Percentiles rank a stretch among this genome's conserved stretches.
These are phyloP conservation scores for Moricandia arvensis DNA, from an alignment of 345 rosid species.

Conservation along the genomic window DNA sequence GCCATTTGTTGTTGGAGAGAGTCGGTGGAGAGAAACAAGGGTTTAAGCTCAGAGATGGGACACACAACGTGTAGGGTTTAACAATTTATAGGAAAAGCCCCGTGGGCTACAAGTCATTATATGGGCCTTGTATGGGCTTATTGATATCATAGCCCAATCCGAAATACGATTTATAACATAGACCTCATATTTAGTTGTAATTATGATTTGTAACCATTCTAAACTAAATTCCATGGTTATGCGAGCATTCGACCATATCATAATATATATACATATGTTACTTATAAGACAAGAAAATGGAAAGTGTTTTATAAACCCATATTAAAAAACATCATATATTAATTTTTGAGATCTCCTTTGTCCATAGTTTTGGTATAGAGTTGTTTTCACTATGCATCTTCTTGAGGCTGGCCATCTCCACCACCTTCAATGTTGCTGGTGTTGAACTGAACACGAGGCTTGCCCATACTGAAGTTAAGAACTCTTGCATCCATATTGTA, in stretches of 20 bases:
- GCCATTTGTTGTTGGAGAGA: conserved; percentile 42
- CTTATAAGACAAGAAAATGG: neutral
- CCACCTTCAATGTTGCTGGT: conserved; percentile 38
- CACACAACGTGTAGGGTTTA: conserved; percentile 39
- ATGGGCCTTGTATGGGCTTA: conserved; percentile 25
- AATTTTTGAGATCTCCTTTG: neutral
- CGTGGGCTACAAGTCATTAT: conserved; percentile 29
- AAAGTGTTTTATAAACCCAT: neutral
- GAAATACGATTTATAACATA: neutral
- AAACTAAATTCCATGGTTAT: no score
- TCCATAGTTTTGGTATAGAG: neutral
- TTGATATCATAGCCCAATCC: neutral
- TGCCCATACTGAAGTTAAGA: conserved; percentile 93
- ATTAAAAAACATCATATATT: neutral
- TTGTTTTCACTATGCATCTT: conserved; percentile 4
- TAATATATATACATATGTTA: neutral
- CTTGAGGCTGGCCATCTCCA: conserved; percentile 40
- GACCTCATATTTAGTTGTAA: neutral
- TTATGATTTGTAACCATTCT: no score
- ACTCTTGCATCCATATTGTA: conserved; percentile 81
- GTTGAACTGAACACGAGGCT: conserved; percentile 60
- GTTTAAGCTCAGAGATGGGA: conserved; percentile 29
- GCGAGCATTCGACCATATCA: neutral
- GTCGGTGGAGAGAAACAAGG: conserved; percentile 23
- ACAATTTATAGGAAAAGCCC: neutral